These are phyloP conservation scores for Sclerotiophoma versabilis DNA, from an alignment of 2,329 filamentous ascomycete species.

Conservation along the genomic window DNA sequence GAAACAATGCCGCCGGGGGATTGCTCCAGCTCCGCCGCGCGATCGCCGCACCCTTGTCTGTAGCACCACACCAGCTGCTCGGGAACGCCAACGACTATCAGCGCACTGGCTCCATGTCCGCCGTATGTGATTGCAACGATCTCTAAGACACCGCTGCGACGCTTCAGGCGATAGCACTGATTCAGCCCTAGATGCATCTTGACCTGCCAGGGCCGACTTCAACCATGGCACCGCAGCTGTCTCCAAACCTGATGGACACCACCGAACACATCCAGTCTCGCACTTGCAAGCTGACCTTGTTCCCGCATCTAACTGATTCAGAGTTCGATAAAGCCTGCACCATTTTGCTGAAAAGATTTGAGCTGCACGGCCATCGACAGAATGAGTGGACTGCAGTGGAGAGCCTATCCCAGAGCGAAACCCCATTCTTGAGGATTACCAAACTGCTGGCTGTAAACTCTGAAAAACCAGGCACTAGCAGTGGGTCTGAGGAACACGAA, in stretches of 20 bases:
- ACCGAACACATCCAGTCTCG: conserved; percentile 1
- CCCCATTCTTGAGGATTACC: conserved; percentile 31
- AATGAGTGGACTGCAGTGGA: conserved; percentile 36
- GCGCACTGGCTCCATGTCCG: conserved; percentile 3
- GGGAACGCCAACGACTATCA: conserved; percentile 1
- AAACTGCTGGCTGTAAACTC: conserved; percentile 17
- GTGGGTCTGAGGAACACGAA: conserved; percentile 4
- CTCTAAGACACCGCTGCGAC: neutral
- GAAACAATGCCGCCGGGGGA: conserved; percentile 3
- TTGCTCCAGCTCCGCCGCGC: conserved; percentile 1
- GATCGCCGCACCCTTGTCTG: conserved; percentile 10
- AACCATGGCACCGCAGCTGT: conserved; percentile 7
- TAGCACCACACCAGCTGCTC: conserved; percentile 1
- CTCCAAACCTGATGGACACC: neutral
- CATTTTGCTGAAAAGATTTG: conserved; percentile 25
- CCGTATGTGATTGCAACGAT: neutral
- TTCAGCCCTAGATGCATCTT: neutral
- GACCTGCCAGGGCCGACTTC: neutral
- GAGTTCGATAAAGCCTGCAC: conserved; percentile 42
- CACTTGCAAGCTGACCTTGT: conserved; percentile 22
- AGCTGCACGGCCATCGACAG: conserved; percentile 21
- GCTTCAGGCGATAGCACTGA: conserved; percentile 2
- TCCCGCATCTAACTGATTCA: conserved; percentile 36
- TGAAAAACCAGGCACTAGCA: neutral
- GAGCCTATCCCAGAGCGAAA: conserved; percentile 17